Percentiles rank a stretch among this genome's conserved stretches.
Conservation (phyloP, 352 stramenopile genomes). For the Phytopythium ostracodes region DNA sequence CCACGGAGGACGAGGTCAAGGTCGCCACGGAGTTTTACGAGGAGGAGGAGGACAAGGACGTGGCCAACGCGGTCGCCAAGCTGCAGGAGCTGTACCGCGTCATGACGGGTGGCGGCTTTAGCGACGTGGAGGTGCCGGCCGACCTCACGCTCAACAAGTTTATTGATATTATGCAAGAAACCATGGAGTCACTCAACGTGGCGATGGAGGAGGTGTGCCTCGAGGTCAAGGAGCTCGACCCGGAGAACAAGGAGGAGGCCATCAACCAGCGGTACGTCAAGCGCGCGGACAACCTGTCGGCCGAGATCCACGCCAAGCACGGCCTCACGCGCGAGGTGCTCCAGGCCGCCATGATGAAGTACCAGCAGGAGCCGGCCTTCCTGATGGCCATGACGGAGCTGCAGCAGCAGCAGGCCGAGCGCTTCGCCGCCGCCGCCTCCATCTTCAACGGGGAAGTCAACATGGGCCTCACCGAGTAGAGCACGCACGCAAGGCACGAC, state of each 20-base stretch:
- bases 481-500: background rate
- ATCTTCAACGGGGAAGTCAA: conserved; percentile 90
- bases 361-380: conserved; percentile 86
- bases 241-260: conserved; percentile 86
- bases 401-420: conserved; percentile 83
- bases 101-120: conserved; percentile 80
- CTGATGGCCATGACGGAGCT: conserved; percentile 86
- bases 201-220: conserved; percentile 87
- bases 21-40: conserved; percentile 87
- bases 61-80: conserved; percentile 78
- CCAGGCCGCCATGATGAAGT: conserved; percentile 90
- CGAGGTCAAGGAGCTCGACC: conserved; percentile 85
- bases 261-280: conserved; percentile 90
- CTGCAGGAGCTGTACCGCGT: conserved; percentile 87
- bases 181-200: conserved; percentile 88
- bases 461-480: conserved; percentile 82
- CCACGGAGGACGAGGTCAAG: conserved; percentile 85
- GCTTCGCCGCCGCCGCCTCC: conserved; percentile 71
- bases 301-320: conserved; percentile 87
- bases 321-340: conserved; percentile 83
- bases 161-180: conserved; percentile 88
- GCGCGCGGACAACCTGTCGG: conserved; percentile 76
- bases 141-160: conserved; percentile 87
- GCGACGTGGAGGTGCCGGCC: conserved; percentile 74
- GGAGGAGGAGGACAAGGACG: conserved; percentile 84